Conservation (phyloP, 352 stramenopile genomes). For the Pythium phragmitis region DNA sequence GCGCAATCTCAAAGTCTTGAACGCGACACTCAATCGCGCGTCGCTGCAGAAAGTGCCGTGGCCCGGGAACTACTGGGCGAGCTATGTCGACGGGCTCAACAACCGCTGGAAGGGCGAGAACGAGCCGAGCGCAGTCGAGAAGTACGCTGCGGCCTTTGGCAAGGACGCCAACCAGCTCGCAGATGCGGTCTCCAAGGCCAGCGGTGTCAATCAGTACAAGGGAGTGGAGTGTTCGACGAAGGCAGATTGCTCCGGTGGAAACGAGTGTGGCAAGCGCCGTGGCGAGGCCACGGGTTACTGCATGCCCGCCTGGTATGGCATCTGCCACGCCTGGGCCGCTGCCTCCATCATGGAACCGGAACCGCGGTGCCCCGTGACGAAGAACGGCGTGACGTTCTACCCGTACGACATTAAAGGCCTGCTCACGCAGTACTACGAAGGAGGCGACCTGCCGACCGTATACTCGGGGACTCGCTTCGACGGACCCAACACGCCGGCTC, state of each 20-base stretch:
- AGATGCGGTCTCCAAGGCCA: slow-evolving; percentile 20
- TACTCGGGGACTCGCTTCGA: slow-evolving; percentile 10
- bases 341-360: slow-evolving; percentile 23
- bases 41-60: slow-evolving; percentile 26
- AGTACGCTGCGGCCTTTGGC: slow-evolving; percentile 26
- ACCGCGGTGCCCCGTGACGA: slow-evolving; percentile 22
- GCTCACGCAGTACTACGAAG: slow-evolving; percentile 14
- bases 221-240: slow-evolving; percentile 1
- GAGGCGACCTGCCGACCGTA: slow-evolving; percentile 1
- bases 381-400: slow-evolving; percentile 18
- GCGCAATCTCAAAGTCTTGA: slow-evolving; percentile 6
- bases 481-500: neutral
- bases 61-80: slow-evolving; percentile 65
- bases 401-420: slow-evolving; percentile 14
- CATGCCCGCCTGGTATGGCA: slow-evolving; percentile 19
- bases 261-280: slow-evolving; percentile 15
- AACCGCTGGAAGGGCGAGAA: slow-evolving; percentile 35
- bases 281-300: slow-evolving; percentile 10
- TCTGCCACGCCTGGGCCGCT: slow-evolving; percentile 22
- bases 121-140: slow-evolving; percentile 27
- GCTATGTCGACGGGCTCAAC: slow-evolving; percentile 62
- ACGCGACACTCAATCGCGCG: slow-evolving; percentile 1
- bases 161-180: slow-evolving; percentile 23
- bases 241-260: slow-evolving; percentile 5
- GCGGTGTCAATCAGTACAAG: slow-evolving; percentile 19